Percentiles rank a stretch among this genome's conserved stretches.
phyloP scores from a whole-genome alignment of 768 basidiomycete species.

The Cystobasidium onofrii region DNA sequence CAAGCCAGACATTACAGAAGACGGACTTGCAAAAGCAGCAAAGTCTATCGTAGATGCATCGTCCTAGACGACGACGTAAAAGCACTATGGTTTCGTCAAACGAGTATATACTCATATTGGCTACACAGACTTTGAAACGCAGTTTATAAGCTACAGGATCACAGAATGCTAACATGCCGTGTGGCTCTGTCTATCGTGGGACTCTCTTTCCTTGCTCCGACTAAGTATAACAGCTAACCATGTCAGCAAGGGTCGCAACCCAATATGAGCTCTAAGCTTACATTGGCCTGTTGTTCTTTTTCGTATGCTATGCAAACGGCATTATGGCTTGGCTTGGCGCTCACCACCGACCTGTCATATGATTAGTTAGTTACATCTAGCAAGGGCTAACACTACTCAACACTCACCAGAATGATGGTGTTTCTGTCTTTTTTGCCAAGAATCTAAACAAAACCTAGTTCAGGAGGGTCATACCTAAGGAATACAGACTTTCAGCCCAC shows the following conservation, averaged over 20 bases:
- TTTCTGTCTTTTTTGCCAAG: background rate
- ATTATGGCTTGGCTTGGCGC: background rate
- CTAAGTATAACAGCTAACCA: too few relatives aligned
- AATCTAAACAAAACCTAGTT: background rate
- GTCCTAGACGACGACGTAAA: background rate
- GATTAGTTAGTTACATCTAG: too few relatives aligned
- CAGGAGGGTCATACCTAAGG: background rate
- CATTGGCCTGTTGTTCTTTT: background rate
- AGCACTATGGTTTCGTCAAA: too few relatives aligned
- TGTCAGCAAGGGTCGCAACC: too few relatives aligned
- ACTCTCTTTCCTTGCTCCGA: too few relatives aligned
- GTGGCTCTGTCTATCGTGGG: too few relatives aligned
- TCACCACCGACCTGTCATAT: background rate
- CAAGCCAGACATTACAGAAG: slow-evolving; percentile 22
- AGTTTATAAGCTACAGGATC: too few relatives aligned
- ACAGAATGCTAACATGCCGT: too few relatives aligned
- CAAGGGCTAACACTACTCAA: too few relatives aligned
- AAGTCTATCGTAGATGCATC: slow-evolving; percentile 11
- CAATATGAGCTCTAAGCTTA: too few relatives aligned
- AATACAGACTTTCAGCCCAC: background rate
- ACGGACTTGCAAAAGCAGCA: slow-evolving; percentile 26
- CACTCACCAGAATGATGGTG: background rate
- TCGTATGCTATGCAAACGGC: background rate
- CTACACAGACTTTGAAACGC: too few relatives aligned
- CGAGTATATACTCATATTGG: too few relatives aligned